phyloP scores from a whole-genome alignment of 768 basidiomycete genomes.

The Mycena vulgaris region DNA sequence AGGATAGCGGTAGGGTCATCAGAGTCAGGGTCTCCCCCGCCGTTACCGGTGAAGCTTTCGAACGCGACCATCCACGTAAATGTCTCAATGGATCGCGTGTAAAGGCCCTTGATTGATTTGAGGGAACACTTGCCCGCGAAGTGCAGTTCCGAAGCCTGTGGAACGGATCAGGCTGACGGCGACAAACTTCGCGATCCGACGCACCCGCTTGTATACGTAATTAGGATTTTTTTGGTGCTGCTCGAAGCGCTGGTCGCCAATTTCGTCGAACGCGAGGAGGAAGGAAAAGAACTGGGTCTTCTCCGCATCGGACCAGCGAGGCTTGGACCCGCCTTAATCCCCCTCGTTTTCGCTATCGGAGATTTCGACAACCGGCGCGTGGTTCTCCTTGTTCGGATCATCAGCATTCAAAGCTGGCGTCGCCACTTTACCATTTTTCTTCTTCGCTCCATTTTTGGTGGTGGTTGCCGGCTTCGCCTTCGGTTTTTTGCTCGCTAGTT shows the following conservation, averaged over 20 bases:
- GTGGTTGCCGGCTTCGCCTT: too few relatives aligned
- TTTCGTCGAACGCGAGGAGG: not conserved
- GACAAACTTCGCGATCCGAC: too few relatives aligned
- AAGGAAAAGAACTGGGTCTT: not conserved
- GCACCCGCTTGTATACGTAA: not conserved
- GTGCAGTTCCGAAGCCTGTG: too few relatives aligned
- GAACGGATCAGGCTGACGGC: too few relatives aligned
- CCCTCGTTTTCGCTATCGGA: not conserved
- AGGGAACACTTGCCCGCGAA: too few relatives aligned
- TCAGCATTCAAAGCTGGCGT: too few relatives aligned
- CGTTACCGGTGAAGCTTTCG: slow-evolving; percentile 12
- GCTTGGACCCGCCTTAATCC: too few relatives aligned
- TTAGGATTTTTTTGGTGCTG: not conserved
- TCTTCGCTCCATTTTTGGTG: not conserved
- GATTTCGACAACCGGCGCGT: not conserved
- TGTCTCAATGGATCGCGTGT: not conserved
- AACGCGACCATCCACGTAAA: slow-evolving; percentile 10
- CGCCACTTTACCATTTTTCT: too few relatives aligned
- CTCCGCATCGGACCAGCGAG: not conserved
- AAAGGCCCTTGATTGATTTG: not conserved
- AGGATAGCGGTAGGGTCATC: not conserved
- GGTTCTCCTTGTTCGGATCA: not conserved
- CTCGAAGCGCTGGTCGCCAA: not conserved
- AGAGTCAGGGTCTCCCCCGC: slow-evolving; percentile 7
- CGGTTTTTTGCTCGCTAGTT: too few relatives aligned